Evolutionary conservation across 2,329 filamentous ascomycete species (phyloP).

Genomic region (Aspergillus sp.): DNA sequence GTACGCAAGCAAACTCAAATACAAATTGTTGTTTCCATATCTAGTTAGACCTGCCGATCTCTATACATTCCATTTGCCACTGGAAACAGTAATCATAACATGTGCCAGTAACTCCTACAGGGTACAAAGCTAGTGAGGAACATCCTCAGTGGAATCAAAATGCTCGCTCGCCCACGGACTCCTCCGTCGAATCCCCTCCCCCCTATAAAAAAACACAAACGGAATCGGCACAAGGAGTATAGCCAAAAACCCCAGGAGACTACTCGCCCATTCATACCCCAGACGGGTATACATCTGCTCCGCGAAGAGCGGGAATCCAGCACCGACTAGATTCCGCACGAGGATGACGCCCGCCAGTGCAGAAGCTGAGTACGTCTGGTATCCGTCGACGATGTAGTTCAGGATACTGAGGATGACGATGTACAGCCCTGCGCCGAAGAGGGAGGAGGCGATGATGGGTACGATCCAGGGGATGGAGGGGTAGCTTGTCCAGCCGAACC

Average conservation of each 20-base stretch:
- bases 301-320: conserved; percentile 34
- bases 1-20: too few relatives aligned
- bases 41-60: not conserved
- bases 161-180: conserved; percentile 32
- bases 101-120: too few relatives aligned
- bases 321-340: conserved; percentile 61
- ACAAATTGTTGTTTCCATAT: not conserved
- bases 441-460: conserved; percentile 57
- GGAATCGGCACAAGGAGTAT: conserved; percentile 39
- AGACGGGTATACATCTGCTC: conserved; percentile 38
- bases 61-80: too few relatives aligned
- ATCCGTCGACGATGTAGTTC: conserved; percentile 70
- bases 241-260: conserved; percentile 39
- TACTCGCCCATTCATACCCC: conserved; percentile 39
- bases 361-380: not conserved
- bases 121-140: conserved; percentile 24
- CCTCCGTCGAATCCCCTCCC: conserved; percentile 23
- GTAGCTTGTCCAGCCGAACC: conserved; percentile 65
- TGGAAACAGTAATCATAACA: too few relatives aligned
- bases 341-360: conserved; percentile 77
- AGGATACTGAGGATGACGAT: conserved; percentile 70
- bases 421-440: conserved; percentile 4
- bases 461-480: conserved; percentile 65
- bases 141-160: conserved; percentile 28
- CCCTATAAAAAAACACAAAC: conserved; percentile 35